Evolutionary conservation across 495 filamentous ascomycete genomes (phyloP).

Genomic region (Xylaria longipes): DNA sequence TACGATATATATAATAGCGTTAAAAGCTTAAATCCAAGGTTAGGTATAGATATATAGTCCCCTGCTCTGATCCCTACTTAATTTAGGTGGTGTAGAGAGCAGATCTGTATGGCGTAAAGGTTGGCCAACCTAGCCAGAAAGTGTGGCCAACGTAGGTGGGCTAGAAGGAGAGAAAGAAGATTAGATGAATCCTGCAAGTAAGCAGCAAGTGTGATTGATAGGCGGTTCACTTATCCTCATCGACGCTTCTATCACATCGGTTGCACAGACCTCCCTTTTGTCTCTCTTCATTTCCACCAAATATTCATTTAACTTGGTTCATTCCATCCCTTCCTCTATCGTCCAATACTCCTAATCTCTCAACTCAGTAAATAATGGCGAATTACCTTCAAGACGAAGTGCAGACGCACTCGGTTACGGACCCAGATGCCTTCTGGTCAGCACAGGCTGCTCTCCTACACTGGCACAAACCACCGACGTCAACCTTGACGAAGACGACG

Average conservation of each 20-base stretch:
- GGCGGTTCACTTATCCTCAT: neutral
- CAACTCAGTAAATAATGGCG: slow-evolving; percentile 23
- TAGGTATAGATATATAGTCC: too few species aligned
- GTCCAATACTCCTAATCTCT: neutral
- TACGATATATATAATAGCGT: too few species aligned
- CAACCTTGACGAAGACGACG: slow-evolving; percentile 48
- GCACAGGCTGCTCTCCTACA: slow-evolving; percentile 74
- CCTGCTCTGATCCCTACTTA: too few species aligned
- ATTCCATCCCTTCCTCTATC: neutral
- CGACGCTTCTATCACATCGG: slow-evolving; percentile 3
- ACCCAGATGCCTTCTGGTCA: slow-evolving; percentile 79
- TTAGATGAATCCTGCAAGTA: neutral
- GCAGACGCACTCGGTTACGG: slow-evolving; percentile 58
- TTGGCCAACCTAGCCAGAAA: too few species aligned
- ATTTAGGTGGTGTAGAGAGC: too few species aligned
- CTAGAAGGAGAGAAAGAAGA: neutral
- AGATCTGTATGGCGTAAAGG: too few species aligned
- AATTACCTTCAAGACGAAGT: slow-evolving; percentile 57
- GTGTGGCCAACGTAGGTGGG: too few species aligned
- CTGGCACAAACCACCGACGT: slow-evolving; percentile 77
- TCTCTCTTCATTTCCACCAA: neutral
- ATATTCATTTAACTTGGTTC: neutral
- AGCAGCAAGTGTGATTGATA: neutral
- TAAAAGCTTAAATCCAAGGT: too few species aligned
- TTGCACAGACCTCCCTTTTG: slow-evolving; percentile 5